Evolutionary conservation across 257 asterid species (phyloP).

Genomic region (Nicotiana paniculata): DNA sequence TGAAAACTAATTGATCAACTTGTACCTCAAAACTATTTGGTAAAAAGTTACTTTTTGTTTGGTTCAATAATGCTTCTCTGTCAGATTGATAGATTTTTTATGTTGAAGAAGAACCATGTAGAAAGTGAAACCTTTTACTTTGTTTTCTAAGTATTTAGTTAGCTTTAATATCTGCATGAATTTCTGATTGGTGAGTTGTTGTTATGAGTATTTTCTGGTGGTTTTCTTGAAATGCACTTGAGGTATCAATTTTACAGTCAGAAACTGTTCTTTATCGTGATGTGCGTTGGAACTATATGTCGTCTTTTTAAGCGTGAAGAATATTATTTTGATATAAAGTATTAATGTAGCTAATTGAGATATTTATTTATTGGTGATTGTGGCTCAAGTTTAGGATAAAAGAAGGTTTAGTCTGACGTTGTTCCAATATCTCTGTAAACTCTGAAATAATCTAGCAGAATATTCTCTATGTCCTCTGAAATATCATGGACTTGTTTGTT

Average conservation of each 20-base stretch:
- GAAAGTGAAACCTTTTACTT: not conserved
- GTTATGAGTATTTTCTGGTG: not conserved
- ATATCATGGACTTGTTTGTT: not conserved
- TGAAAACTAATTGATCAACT: not conserved
- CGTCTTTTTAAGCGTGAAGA: not conserved
- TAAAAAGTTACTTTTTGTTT: not conserved
- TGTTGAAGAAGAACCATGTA: not conserved
- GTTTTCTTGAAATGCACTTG: not conserved
- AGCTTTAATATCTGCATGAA: not conserved
- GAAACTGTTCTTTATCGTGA: not conserved
- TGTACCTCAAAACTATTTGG: not conserved
- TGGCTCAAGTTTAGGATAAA: not conserved
- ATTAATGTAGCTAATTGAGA: not conserved
- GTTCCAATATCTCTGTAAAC: not conserved
- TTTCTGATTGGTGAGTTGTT: not conserved
- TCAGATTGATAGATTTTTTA: not conserved
- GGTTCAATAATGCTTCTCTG: not conserved
- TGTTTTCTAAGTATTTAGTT: not conserved
- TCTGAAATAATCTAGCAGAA: not conserved
- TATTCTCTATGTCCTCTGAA: not conserved
- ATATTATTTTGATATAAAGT: not conserved
- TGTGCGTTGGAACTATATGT: not conserved
- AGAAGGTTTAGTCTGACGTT: not conserved
- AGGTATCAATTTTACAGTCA: not conserved
- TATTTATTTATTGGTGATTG: not conserved